Base-by-base conservation (phyloP, 1,284 basidiomycete species). In the Microstroma glucosiphilum region DNA sequence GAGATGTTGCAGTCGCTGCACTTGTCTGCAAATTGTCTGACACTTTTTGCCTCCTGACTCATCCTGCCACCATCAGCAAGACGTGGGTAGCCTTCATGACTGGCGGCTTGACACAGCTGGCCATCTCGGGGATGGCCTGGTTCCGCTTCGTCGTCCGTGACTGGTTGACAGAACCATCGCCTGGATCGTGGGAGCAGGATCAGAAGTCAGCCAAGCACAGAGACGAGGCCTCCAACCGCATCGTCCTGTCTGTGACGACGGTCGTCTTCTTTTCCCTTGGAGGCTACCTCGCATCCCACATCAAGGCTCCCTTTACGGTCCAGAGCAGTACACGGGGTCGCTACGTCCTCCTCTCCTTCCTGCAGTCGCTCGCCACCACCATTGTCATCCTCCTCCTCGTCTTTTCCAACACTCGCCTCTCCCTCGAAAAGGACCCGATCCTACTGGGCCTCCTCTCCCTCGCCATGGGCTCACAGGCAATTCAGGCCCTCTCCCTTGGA, bases 21-120 rank as follows among this genome's bases (percentile, higher is more conserved):
- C 30, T 4, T 37, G 30, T 37, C 30, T 9, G 30, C 30, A 3
- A 37, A 3, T 37, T 9, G 30, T 37, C 30, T 37, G 30, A 37
- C 30, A 37, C 30, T 37, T 4, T 37, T 37, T 37, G 30, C 30
- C 30, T 37, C 4, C 30, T 37, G 30, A 37, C 30, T 37, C 3
- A 3, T 9, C 30, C 30, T 37, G 30, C 3, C 30, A 3, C 30
- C 9, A 48, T 3, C 13, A 42, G 19, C 12, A 23, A 46, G 30
- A 58, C 57, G 4, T 58, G 57, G 57, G 57, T 58, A 12, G 57
- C 25, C 12, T 58, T 58, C 40, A 58, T 58, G 57, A 58, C 57
- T 3, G 57, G 57, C 30, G 46, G 46, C 21, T 26, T 58, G 15
- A 58, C 57, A 6, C 57, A 58, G 40, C 30, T 58, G 15, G 43